Base-by-base conservation (phyloP, 2,329 filamentous ascomycete species). In the Daldinia sp. region DNA sequence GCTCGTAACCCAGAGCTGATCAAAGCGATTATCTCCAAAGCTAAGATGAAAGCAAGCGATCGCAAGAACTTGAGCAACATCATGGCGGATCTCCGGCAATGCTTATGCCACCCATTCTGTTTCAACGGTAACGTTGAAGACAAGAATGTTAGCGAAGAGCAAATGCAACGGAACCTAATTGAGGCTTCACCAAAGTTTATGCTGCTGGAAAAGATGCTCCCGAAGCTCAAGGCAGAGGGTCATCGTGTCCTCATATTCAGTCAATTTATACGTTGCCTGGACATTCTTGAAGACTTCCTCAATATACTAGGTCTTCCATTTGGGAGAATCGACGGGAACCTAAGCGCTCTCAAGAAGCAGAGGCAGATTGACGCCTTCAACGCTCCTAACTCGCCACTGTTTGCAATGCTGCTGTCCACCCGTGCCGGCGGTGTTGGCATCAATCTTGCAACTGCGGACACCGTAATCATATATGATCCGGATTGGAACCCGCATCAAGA, bases 401-500 rank as follows among this genome's bases (percentile, higher is more conserved):
- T 98, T 78, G 94, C 92, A 0, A 98, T 99, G 80, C 81, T 99
- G 18, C 85, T 99, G 0, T 98, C 95, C 0, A 99, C 97, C 3
- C 90, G 96, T 70, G 94, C 97, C 18, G 96, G 96, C 60, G 96
- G 97, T 75, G 95, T 99, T 0, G 97, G 96, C 15, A 99, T 99
- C 83, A 99, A 99, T 77, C 86, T 99, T 62, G 96, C 96, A 0
- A 97, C 94, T 6, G 96, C 96, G 2, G 96, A 99, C 77, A 99
- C 96, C 0, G 97, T 99, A 68, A 98, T 99, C 72, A 98, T 99
- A 72, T 89, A 98, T 72, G 94, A 99, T 74, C 93, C 93, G 0
- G 96, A 99, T 77, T 98, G 97, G 84, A 99, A 99, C 69, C 96
- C 96, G 0, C 96, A 99, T 77, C 96, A 99, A 80, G 97, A 99